Evolutionary conservation across 345 rosid species (phyloP), one percentile per base, ranked within the genome.

Genomic region (Hibiscus tridactylites): DNA sequence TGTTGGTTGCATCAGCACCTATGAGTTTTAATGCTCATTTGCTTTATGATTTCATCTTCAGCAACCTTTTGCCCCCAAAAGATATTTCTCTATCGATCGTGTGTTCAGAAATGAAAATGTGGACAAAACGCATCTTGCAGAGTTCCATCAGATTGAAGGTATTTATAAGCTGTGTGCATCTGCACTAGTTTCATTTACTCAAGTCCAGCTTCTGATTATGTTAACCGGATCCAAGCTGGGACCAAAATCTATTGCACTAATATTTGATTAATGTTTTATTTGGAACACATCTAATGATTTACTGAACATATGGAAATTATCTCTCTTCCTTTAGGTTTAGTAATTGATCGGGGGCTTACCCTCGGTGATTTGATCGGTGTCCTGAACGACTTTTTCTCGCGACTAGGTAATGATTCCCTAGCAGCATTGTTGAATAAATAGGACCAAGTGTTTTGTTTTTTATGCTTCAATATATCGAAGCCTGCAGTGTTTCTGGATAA

Each of bases 91-190:
- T 0, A 95, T 95, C 12, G 99, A 95, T 69, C 96, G 99, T 71
- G 99, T 95, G 70, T 95, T 92, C 89, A 88, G 99, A 81, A 95
- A 95, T 73, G 99, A 95, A 81, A 95, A 98, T 24, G 97, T 95
- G 16, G 99, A 95, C 73, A 84, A 88, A 35, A 95, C 99, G 64
- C 99, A 92, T 81, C 89, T 95, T 28, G 99, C 99, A 62, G 98
- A 95, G 80, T 95, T 95, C 77, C 97, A 95, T 82, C 98, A 95
- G 79, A 90, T 95, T 63, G 98, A 95, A 90, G 97, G 98, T 94
- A 85, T 33, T 42, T 69, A 28, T 21, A n/a, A 50, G 16, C 56
- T 63, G 49, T 53, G 24, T 71, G 52, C 12, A 57, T 13, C 17
- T 17, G 59, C 33, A 15, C 70, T 65, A 66, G 56, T 3, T 46